Evolutionary conservation across 768 basidiomycete species (phyloP).

Genomic region (Pholiota microspora): DNA sequence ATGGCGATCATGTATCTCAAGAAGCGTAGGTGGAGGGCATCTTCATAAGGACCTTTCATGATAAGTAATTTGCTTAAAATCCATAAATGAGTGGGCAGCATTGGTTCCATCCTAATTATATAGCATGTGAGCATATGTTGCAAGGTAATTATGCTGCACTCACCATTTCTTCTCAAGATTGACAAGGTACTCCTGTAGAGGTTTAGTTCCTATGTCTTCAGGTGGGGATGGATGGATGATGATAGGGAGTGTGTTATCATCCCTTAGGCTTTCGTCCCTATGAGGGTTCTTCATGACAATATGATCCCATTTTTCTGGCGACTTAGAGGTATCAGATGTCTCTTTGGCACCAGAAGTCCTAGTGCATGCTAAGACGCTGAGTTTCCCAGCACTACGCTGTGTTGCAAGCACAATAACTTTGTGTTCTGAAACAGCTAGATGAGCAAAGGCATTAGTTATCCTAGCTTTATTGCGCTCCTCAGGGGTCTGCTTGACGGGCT

Average conservation of each 20-base stretch:
- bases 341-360: background rate
- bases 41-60: background rate
- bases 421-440: background rate
- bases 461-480: background rate
- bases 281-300: background rate
- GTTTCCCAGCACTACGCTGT: background rate
- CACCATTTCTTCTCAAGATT: background rate
- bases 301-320: background rate
- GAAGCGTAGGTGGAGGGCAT: background rate
- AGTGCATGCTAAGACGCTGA: background rate
- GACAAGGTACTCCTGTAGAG: background rate
- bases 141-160: background rate
- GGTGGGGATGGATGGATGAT: background rate
- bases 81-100: background rate
- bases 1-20: background rate
- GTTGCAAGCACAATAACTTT: background rate
- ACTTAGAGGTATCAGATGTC: background rate
- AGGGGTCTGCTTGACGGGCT: background rate
- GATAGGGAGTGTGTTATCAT: background rate
- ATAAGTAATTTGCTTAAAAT: background rate
- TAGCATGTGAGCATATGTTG: background rate
- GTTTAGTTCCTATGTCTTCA: background rate
- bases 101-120: background rate
- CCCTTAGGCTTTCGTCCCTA: background rate
- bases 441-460: background rate